Conservation (phyloP, 805 yeast genomes). For the Torulaspora maleeae region DNA sequence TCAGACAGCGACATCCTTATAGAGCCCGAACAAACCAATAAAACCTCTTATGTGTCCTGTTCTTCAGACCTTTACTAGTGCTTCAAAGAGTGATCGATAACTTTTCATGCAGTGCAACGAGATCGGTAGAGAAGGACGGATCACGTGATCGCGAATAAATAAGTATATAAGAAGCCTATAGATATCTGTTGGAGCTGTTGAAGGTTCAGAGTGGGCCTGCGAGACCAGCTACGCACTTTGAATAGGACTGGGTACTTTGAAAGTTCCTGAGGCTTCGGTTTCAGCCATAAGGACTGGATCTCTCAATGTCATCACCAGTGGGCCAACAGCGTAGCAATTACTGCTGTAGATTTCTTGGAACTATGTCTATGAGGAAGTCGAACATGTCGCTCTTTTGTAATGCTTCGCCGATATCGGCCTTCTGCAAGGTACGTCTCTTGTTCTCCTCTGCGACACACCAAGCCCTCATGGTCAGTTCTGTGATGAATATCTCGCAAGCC, state of each 20-base stretch:
- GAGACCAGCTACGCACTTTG: background rate
- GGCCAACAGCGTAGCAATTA: background rate
- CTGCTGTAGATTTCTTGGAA: conserved; percentile 45
- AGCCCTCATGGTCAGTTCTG: conserved; percentile 96
- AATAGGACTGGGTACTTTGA: background rate
- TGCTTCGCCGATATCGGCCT: conserved; percentile 93
- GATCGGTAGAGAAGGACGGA: background rate
- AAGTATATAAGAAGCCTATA: background rate
- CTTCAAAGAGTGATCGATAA: background rate
- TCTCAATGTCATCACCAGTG: background rate
- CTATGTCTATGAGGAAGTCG: conserved; percentile 93
- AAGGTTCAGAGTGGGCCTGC: background rate
- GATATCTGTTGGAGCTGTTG: background rate
- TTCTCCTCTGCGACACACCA: conserved; percentile 98
- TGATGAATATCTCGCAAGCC: conserved; percentile 95
- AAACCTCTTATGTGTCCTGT: background rate
- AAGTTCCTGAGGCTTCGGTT: background rate
- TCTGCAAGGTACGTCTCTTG: conserved; percentile 89
- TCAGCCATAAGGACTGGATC: too few relatives aligned
- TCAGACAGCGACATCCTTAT: conserved; percentile 16
- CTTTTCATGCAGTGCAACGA: background rate
- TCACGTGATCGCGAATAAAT: background rate
- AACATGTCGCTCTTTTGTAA: conserved; percentile 93
- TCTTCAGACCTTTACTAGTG: background rate
- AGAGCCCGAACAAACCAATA: background rate